These are phyloP conservation scores for Pachyrhizus erosus DNA, from an alignment of 306 rosid species.

Conservation along the genomic window DNA sequence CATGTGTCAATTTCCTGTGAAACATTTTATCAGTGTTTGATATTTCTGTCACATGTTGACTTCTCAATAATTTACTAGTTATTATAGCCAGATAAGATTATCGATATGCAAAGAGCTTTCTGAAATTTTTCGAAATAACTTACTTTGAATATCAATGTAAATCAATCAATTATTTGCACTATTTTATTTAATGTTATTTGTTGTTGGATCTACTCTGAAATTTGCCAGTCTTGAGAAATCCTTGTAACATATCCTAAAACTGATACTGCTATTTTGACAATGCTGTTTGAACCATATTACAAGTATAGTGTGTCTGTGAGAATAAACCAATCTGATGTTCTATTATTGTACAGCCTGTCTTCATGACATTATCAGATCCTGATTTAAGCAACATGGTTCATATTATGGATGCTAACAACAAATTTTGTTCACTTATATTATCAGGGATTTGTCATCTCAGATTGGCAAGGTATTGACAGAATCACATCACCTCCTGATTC, in stretches of 20 bases:
- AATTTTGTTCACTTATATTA: constrained; percentile 42
- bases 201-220: constrained; percentile 1
- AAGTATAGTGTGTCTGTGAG: neutral
- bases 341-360: constrained; percentile 2
- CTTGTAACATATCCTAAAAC: neutral
- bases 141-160: neutral
- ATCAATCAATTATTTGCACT: neutral
- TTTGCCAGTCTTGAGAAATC: neutral
- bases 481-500: constrained; percentile 77
- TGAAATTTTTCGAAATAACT: neutral
- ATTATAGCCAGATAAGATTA: neutral
- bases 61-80: neutral
- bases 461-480: constrained; percentile 94
- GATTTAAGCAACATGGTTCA: constrained; percentile 21
- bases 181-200: neutral
- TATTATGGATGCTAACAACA: constrained; percentile 17
- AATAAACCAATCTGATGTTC: neutral
- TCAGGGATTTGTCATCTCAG: constrained; percentile 99
- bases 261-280: neutral
- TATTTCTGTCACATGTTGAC: neutral
- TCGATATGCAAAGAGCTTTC: neutral
- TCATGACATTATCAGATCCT: neutral
- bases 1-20: neutral
- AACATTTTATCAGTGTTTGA: neutral
- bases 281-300: neutral